Evolutionary conservation across 108 stramenopile species (phyloP).

Genomic region (Nannochloropsis gaditana): DNA sequence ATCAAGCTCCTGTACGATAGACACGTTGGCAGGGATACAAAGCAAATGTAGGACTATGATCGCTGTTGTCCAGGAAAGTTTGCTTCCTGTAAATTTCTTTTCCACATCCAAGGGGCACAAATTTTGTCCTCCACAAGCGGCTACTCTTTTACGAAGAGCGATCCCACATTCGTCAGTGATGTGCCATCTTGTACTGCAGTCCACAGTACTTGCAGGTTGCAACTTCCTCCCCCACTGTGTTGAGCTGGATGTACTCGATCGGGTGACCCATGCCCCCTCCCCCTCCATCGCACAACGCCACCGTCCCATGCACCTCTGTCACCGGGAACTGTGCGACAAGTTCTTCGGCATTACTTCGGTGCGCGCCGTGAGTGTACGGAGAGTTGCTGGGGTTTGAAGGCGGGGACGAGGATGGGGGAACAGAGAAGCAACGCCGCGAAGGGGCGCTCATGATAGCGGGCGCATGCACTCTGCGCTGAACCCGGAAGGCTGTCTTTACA

Average conservation of each 20-base stretch:
- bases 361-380: conserved; percentile 45
- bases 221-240: conserved; percentile 25
- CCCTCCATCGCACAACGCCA: conserved; percentile 82
- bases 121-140: too few relatives aligned
- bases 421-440: not conserved
- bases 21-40: too few relatives aligned
- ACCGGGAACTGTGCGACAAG: conserved; percentile 71
- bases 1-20: too few relatives aligned
- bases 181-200: conserved; percentile 53
- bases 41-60: too few relatives aligned
- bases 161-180: conserved; percentile 24
- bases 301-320: conserved; percentile 77
- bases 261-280: conserved; percentile 93
- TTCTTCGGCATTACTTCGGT: conserved; percentile 88
- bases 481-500: not conserved
- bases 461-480: not conserved
- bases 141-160: too few relatives aligned
- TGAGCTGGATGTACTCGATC: conserved; percentile 67
- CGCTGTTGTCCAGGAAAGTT: too few relatives aligned
- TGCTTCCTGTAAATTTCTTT: too few relatives aligned
- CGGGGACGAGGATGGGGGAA: conserved; percentile 20
- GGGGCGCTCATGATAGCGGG: not conserved
- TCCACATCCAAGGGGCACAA: too few relatives aligned
- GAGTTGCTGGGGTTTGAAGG: not conserved
- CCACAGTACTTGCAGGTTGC: conserved; percentile 57